A percentile compares a stretch with the other conserved stretches of the same genome.
Conservation (phyloP, 176 grass and related monocot genomes). For the Lolium perenne region DNA sequence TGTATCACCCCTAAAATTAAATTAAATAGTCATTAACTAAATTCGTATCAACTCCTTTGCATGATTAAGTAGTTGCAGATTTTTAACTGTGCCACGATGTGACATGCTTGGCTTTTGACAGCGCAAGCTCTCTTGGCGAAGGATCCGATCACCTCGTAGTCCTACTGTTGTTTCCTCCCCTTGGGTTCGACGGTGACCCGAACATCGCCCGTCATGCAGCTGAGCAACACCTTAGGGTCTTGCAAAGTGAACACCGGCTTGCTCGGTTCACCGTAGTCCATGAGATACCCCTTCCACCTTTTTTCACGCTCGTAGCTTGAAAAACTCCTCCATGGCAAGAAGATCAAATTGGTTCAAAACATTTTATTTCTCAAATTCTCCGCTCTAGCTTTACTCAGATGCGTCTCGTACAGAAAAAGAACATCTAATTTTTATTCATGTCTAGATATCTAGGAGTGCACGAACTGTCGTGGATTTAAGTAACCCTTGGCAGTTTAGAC, state of each 20-base stretch:
- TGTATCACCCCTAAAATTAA: too few relatives aligned
- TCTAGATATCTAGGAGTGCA: too few relatives aligned
- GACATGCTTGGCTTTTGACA: slow-evolving; percentile 63
- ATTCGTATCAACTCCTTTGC: neutral
- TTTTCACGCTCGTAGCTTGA: slow-evolving; percentile 73
- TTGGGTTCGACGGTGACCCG: slow-evolving; percentile 62
- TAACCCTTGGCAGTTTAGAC: too few relatives aligned
- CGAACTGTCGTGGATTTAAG: too few relatives aligned
- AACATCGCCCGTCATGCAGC: slow-evolving; percentile 52
- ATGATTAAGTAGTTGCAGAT: neutral
- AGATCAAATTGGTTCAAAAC: neutral
- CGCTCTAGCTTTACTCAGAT: too few relatives aligned
- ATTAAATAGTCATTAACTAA: too few relatives aligned
- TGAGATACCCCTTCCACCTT: slow-evolving; percentile 73
- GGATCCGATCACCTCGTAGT: slow-evolving; percentile 81
- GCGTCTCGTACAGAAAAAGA: too few relatives aligned
- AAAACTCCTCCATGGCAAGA: slow-evolving; percentile 54
- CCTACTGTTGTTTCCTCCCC: slow-evolving; percentile 57
- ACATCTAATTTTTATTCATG: too few relatives aligned
- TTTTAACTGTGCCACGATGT: slow-evolving; percentile 76
- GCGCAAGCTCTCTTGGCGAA: slow-evolving; percentile 73
- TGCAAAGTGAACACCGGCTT: slow-evolving; percentile 76
- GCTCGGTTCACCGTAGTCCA: slow-evolving; percentile 63
- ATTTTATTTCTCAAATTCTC: neutral
- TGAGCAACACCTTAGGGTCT: slow-evolving; percentile 65